A percentile compares a stretch with the other conserved stretches of the same genome.
Evolutionary conservation across 2,329 filamentous ascomycete species (phyloP).

Genomic region (Diaporthe sp.): DNA sequence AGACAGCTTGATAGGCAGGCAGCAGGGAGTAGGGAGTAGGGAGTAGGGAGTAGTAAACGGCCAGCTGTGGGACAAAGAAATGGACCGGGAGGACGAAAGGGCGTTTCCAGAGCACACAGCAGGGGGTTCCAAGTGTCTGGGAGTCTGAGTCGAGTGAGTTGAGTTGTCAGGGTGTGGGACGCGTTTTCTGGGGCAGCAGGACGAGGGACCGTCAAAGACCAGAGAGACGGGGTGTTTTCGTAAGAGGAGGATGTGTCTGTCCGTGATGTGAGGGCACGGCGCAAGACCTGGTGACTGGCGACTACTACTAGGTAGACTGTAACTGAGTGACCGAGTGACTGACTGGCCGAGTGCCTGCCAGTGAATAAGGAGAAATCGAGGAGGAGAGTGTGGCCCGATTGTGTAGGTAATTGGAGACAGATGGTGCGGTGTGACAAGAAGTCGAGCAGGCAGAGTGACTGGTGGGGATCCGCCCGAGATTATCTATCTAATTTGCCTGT

Average conservation of each 20-base stretch:
- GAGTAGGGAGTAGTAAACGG: not conserved
- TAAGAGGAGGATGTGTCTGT: not conserved
- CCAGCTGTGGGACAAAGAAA: not conserved
- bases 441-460: slow-evolving; percentile 3
- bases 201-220: not conserved
- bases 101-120: not conserved
- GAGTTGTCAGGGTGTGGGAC: not conserved
- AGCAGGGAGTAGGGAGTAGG: not conserved
- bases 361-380: not conserved
- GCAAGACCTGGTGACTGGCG: not conserved
- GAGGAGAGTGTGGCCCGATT: slow-evolving; percentile 2
- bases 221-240: not conserved
- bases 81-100: not conserved
- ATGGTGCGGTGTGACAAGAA: slow-evolving; percentile 31
- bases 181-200: not conserved
- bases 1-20: not conserved
- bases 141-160: not conserved
- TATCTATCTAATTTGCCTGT: slow-evolving; percentile 15
- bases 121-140: not conserved
- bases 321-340: not conserved
- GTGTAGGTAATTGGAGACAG: slow-evolving; percentile 13
- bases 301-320: not conserved
- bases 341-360: not conserved
- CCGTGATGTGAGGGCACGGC: not conserved
- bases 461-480: slow-evolving; percentile 17